Evolutionary conservation across 1,139 yeast species (phyloP), one percentile per base, ranked within the genome.

Genomic region (Debaryomycetaceae sp.): DNA sequence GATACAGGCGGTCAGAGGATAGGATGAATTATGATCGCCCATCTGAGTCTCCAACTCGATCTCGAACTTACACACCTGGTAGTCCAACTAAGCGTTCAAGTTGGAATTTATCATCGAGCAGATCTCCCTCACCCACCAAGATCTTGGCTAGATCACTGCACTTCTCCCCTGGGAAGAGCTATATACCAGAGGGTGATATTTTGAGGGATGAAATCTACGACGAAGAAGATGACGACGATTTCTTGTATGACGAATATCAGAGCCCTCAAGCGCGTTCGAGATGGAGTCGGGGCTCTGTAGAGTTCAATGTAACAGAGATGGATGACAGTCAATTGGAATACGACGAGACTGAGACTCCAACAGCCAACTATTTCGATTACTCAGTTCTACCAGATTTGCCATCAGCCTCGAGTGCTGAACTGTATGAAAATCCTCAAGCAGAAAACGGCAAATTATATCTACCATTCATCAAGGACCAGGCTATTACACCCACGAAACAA

Each of bases 331-430:
- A 42, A 6, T 43, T 36, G 23, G 47, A 43, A n/a, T 47, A 50
- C 13, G 52, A 48, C 27, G 39, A 45, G 6, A 40, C 31, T 35
- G 65, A 59, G 31, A 58, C 67, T 4, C 71, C 73, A 3, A 63
- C 59, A 9, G 56, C 65, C 6, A 58, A 50, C 24, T 58, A 61
- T 41, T 73, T 73, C 54, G 77, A 73, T 51, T 72, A 68, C 49
- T 65, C 75, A 4, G 63, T 64, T 6, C 53, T 73, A 22, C 78
- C 79, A 1, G 77, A 72, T 41, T 49, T 73, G n/a, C 78, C 75
- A 0, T 54, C 56, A 9, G 47, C 48, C 6, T 27, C 31, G 11
- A 27, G 31, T 11, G 11, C 8, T 11, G 31, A 27, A 11, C 4
- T 27, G 31, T 11, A 7, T 4, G 31, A 27, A 27, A 7, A 11